Evolutionary conservation across 192 early-diverging fungal species (phyloP).

Genomic region (Coemansia furcata): DNA sequence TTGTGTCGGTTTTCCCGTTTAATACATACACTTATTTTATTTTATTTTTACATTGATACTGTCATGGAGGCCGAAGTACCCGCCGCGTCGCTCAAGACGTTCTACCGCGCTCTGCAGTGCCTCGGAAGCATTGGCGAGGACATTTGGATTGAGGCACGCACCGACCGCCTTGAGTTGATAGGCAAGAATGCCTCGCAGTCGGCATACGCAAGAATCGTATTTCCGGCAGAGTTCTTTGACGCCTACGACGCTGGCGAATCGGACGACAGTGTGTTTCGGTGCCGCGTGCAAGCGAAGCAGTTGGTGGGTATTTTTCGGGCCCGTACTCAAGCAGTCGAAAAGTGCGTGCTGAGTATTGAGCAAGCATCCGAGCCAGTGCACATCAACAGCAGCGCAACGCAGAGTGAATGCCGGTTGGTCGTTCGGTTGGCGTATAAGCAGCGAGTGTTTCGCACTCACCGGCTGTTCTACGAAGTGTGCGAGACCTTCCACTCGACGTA

Average conservation of each 20-base stretch:
- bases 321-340: slow-evolving; percentile 35
- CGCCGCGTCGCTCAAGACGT: slow-evolving; percentile 46
- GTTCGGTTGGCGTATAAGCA: slow-evolving; percentile 44
- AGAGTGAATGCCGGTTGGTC: slow-evolving; percentile 42
- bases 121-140: slow-evolving; percentile 63
- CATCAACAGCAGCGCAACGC: background rate
- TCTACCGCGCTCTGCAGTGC: slow-evolving; percentile 59
- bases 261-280: slow-evolving; percentile 25
- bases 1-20: background rate
- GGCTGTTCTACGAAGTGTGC: slow-evolving; percentile 52
- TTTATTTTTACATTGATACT: background rate
- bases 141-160: slow-evolving; percentile 58
- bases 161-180: slow-evolving; percentile 56
- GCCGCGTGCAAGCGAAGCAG: slow-evolving; percentile 39
- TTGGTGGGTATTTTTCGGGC: slow-evolving; percentile 45
- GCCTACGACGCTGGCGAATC: slow-evolving; percentile 44
- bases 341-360: slow-evolving; percentile 42
- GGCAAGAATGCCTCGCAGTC: slow-evolving; percentile 68
- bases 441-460: slow-evolving; percentile 45
- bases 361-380: slow-evolving; percentile 13
- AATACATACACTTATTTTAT: background rate
- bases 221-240: slow-evolving; percentile 67
- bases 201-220: slow-evolving; percentile 58
- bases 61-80: slow-evolving; percentile 52
- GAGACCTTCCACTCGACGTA: slow-evolving; percentile 43